Percentiles rank a stretch among this genome's conserved stretches.
These are phyloP conservation scores for Acanthamoeba quina DNA, from an alignment of 208 protist species.

Conservation along the genomic window DNA sequence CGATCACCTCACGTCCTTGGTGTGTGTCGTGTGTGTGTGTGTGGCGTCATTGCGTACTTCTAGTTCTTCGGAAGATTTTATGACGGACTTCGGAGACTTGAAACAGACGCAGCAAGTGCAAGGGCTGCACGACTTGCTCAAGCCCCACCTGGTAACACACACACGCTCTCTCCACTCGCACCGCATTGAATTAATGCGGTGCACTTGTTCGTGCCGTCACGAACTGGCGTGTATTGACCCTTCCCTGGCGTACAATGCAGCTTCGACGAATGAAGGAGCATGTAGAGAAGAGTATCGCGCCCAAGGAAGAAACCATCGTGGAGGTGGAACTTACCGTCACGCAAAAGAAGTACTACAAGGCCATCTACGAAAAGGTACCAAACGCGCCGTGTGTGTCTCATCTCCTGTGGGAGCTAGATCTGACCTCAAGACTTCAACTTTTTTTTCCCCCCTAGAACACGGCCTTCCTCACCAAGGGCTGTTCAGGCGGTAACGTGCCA, in stretches of 20 bases:
- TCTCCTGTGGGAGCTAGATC: not conserved
- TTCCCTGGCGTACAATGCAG: not conserved
- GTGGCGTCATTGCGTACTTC: not conserved
- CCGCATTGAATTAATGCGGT: not conserved
- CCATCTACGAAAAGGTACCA: slow-evolving; percentile 88
- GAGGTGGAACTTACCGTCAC: slow-evolving; percentile 89
- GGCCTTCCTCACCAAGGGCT: slow-evolving; percentile 64
- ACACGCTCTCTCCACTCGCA: not conserved
- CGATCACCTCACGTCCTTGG: not conserved
- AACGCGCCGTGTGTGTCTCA: not conserved
- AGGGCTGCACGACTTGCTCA: slow-evolving; percentile 91
- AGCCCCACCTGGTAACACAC: slow-evolving; percentile 90
- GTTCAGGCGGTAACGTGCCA: slow-evolving; percentile 67
- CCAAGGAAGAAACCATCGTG: slow-evolving; percentile 94
- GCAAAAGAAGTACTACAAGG: slow-evolving; percentile 92
- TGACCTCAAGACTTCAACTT: not conserved
- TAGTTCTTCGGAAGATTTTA: slow-evolving; percentile 81
- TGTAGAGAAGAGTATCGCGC: slow-evolving; percentile 97
- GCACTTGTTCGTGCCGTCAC: not conserved
- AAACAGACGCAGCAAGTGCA: slow-evolving; percentile 83
- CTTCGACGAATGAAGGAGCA: slow-evolving; percentile 97
- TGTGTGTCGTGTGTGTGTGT: not conserved
- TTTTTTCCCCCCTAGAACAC: slow-evolving; percentile 16
- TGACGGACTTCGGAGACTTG: slow-evolving; percentile 87
- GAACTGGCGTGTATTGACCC: not conserved